Conservation (phyloP, 208 protist genomes). For the Zelonia costaricensis region DNA sequence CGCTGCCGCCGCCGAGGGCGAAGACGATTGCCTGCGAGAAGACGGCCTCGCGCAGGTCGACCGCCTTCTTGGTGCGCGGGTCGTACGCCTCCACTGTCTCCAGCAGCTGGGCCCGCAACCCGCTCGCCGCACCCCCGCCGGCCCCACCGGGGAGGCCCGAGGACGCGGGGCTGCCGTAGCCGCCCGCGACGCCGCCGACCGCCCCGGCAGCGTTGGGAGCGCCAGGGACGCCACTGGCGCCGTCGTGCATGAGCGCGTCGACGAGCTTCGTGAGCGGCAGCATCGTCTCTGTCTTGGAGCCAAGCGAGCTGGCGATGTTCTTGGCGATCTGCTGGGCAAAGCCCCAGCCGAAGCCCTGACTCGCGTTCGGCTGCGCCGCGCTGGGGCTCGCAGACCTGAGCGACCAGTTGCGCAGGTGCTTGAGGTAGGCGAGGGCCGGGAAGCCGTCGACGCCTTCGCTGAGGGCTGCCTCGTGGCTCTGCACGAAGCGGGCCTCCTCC, state of each 20-base stretch:
- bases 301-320: constrained; percentile 78
- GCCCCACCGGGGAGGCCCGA: constrained; percentile 7
- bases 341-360: constrained; percentile 77
- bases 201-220: constrained; percentile 18
- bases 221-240: constrained; percentile 5
- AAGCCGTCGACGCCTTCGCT: constrained; percentile 38
- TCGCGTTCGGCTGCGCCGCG: constrained; percentile 18
- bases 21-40: constrained; percentile 92
- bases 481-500: constrained; percentile 45
- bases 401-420: constrained; percentile 82
- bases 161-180: constrained; percentile 18
- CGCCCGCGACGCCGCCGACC: constrained; percentile 1
- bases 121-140: constrained; percentile 5
- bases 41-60: constrained; percentile 57
- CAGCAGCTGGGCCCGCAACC: constrained; percentile 34
- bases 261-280: constrained; percentile 88
- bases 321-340: constrained; percentile 87
- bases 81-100: constrained; percentile 77
- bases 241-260: constrained; percentile 81
- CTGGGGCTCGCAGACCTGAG: constrained; percentile 16
- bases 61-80: constrained; percentile 59
- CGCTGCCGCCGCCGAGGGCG: constrained; percentile 78
- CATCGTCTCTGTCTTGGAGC: constrained; percentile 55
- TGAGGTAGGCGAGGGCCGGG: constrained; percentile 74
- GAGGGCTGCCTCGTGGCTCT: constrained; percentile 26